Conservation (phyloP, 805 yeast species). For the Candida namnaoensis region DNA sequence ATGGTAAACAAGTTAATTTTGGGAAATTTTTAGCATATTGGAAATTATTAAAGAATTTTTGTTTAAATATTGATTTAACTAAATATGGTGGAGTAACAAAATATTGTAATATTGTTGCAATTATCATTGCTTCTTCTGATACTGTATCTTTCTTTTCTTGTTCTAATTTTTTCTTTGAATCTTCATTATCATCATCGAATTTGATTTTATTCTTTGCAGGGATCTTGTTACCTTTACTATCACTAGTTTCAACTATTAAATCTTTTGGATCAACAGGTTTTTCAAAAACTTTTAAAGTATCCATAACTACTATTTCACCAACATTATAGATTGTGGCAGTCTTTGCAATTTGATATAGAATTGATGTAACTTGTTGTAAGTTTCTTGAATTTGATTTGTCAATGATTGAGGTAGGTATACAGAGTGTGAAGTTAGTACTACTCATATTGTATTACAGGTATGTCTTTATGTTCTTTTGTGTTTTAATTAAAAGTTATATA, state of each 20-base stretch:
- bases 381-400: conserved; percentile 46
- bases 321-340: conserved; percentile 63
- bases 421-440: conserved; percentile 39
- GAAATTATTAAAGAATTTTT: conserved; percentile 36
- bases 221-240: conserved; percentile 12
- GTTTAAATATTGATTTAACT: conserved; percentile 52
- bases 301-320: conserved; percentile 66
- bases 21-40: conserved; percentile 65
- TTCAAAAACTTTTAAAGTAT: conserved; percentile 28
- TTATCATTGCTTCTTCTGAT: conserved; percentile 34
- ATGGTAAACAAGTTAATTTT: conserved; percentile 64
- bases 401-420: conserved; percentile 67
- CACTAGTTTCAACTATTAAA: conserved; percentile 6
- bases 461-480: too few species aligned
- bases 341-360: conserved; percentile 73
- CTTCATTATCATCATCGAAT: conserved; percentile 18
- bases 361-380: conserved; percentile 64
- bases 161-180: conserved; percentile 6
- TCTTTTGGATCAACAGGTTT: conserved; percentile 12
- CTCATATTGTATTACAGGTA: too few species aligned
- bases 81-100: conserved; percentile 83
- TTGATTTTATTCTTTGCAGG: conserved; percentile 18
- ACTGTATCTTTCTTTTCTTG: conserved; percentile 9
- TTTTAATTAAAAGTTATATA: too few species aligned
- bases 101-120: conserved; percentile 67